Evolutionary conservation across 139 green algal genomes (phyloP).

Genomic region (Astrephomene gubernaculifera): DNA sequence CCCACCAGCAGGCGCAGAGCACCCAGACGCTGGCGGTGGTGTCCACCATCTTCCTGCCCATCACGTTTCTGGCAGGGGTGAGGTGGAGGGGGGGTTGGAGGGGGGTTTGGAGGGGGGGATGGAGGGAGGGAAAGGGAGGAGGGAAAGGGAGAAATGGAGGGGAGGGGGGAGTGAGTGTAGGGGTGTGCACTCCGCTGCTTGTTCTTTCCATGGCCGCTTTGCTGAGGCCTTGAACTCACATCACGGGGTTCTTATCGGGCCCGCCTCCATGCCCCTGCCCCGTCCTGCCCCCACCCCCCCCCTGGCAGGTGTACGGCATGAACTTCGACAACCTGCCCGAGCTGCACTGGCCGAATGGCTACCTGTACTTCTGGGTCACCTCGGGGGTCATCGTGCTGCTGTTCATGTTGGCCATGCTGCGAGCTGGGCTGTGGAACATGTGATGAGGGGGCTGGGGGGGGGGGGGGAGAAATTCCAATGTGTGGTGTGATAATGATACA

Average conservation of each 20-base stretch:
- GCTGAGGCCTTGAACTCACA: too few species aligned
- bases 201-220: too few species aligned
- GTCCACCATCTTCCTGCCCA: constrained; percentile 51
- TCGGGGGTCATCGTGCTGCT: neutral
- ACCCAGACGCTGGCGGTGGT: constrained; percentile 38
- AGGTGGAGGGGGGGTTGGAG: neutral
- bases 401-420: constrained; percentile 20
- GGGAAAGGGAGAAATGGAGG: too few species aligned
- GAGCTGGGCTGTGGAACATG: constrained; percentile 14
- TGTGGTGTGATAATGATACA: too few species aligned
- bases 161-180: too few species aligned
- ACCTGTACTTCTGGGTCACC: constrained; percentile 36
- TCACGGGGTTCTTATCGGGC: too few species aligned
- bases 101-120: neutral
- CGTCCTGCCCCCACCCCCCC: too few species aligned
- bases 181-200: too few species aligned
- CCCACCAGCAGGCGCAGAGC: constrained; percentile 23
- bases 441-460: too few species aligned
- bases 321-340: constrained; percentile 42
- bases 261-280: too few species aligned
- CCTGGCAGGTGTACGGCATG: constrained; percentile 38
- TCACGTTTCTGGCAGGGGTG: constrained; percentile 52
- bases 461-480: too few species aligned
- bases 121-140: neutral
- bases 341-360: constrained; percentile 39